Base-by-base conservation (phyloP, 129 eudicot genomes). In the Centella asiatica region DNA sequence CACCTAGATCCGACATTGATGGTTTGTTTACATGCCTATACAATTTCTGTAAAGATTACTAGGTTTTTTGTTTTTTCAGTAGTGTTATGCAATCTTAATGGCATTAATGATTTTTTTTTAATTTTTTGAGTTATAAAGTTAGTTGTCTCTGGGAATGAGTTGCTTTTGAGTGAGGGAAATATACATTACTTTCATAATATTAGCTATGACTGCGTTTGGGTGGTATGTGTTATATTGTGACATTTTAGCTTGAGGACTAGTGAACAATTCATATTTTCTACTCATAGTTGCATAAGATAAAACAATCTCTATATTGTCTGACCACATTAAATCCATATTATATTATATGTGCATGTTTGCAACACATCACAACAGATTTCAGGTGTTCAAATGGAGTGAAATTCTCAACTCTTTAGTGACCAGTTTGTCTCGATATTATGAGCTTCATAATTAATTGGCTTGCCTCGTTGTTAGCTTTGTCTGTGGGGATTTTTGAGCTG, bases 1-100 rank as follows among this genome's bases (percentile, higher is more conserved):
- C 81, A 82, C 44, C 64, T 93, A 34, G 70, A 76, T 66, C 73
- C 81, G 69, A 60, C 83, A 64, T 65, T 82, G 32, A 73, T 63
- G 97, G 97, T 86, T 29, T 52, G 36, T 42, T 55, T 71, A 34
- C 40, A 57, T 57, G 23, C 6, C 70, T 66, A 55, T 29, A 27
- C 25, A 18, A 13, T 33, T 18, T 27, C 42, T 66, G 4, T 22
- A 32, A 14, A 33, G 19, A 20, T 14, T 57, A 64, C 33, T 45
- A 58, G 2, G 37, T 61, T 9, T 25, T 18, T 31, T 32, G 13
- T 2, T 33, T 44, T n/a, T n/a, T n/a, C n/a, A n/a, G n/a, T n/a
- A n/a, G n/a, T n/a, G n/a, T n/a, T n/a, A n/a, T n/a, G n/a, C n/a
- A n/a, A n/a, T n/a, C n/a, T n/a, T n/a, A n/a, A n/a, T n/a, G n/a